These are phyloP conservation scores for Colletotrichum eleusines DNA, from an alignment of 2,329 filamentous ascomycete species.

Conservation along the genomic window DNA sequence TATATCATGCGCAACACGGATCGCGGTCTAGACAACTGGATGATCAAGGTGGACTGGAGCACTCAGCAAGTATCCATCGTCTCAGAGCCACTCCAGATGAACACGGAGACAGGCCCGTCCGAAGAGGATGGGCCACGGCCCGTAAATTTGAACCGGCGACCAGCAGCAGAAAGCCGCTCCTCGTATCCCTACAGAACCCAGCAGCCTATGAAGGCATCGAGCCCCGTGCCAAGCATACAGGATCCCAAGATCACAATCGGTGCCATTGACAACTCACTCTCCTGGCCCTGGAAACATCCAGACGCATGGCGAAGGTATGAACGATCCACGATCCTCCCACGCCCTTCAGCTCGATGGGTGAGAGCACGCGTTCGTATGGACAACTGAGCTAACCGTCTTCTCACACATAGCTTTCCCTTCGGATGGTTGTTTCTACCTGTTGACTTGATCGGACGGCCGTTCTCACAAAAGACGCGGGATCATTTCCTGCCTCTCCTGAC, in stretches of 20 bases:
- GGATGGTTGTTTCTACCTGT: slow-evolving; percentile 98
- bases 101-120: slow-evolving; percentile 65
- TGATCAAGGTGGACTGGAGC: slow-evolving; percentile 95
- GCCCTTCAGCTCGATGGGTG: neutral
- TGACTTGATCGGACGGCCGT: slow-evolving; percentile 94
- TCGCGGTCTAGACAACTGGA: slow-evolving; percentile 97
- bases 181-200: slow-evolving; percentile 80
- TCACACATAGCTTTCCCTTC: slow-evolving; percentile 87
- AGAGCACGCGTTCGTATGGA: neutral
- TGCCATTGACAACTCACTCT: slow-evolving; percentile 97
- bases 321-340: neutral
- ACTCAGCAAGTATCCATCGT: slow-evolving; percentile 86
- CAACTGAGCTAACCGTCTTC: slow-evolving; percentile 16
- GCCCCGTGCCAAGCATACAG: slow-evolving; percentile 57
- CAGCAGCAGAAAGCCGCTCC: slow-evolving; percentile 54
- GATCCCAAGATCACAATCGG: slow-evolving; percentile 80
- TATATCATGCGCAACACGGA: slow-evolving; percentile 99
- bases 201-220: slow-evolving; percentile 86
- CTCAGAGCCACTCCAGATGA: slow-evolving; percentile 80
- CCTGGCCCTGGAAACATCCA: slow-evolving; percentile 99
- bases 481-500: slow-evolving; percentile 97
- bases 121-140: slow-evolving; percentile 71
- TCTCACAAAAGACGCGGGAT: slow-evolving; percentile 91
- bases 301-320: slow-evolving; percentile 79
- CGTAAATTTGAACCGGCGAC: slow-evolving; percentile 63